phyloP scores from a whole-genome alignment of 1,139 yeast genomes.

The Lodderomyces orthopsilosis region DNA sequence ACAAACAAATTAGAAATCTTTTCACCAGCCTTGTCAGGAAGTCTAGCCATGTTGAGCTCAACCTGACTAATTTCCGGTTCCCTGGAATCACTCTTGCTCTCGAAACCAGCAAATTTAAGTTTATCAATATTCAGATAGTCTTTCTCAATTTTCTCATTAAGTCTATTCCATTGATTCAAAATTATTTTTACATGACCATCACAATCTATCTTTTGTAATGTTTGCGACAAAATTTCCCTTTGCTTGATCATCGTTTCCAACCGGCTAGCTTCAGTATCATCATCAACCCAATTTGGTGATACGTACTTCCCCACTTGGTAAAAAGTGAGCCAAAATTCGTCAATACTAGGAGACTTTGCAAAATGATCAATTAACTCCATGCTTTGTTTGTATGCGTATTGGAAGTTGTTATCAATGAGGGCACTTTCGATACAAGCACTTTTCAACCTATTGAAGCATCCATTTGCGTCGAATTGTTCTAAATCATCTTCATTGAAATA shows the following conservation, averaged over 20 bases:
- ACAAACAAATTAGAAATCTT: conserved; percentile 52
- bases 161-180: conserved; percentile 35
- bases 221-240: conserved; percentile 45
- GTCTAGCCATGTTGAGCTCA: background rate
- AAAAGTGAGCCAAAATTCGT: conserved; percentile 54
- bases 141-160: conserved; percentile 28
- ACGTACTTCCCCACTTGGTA: conserved; percentile 60
- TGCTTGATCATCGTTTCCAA: conserved; percentile 36
- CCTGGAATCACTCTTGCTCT: background rate
- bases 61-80: conserved; percentile 4
- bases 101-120: conserved; percentile 4
- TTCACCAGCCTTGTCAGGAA: conserved; percentile 37
- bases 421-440: conserved; percentile 60
- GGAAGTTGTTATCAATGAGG: conserved; percentile 51
- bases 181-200: conserved; percentile 31
- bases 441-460: conserved; percentile 35
- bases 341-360: conserved; percentile 19
- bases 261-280: conserved; percentile 3
- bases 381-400: conserved; percentile 45
- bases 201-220: conserved; percentile 23
- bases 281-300: conserved; percentile 47
- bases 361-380: conserved; percentile 28
- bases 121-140: conserved; percentile 16
- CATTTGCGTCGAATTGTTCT: conserved; percentile 8
- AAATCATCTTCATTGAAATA: conserved; percentile 15